A percentile compares a stretch with the other conserved stretches of the same genome.
Conservation (phyloP, 306 rosid species). For the Oxytropis ochrocephala region DNA sequence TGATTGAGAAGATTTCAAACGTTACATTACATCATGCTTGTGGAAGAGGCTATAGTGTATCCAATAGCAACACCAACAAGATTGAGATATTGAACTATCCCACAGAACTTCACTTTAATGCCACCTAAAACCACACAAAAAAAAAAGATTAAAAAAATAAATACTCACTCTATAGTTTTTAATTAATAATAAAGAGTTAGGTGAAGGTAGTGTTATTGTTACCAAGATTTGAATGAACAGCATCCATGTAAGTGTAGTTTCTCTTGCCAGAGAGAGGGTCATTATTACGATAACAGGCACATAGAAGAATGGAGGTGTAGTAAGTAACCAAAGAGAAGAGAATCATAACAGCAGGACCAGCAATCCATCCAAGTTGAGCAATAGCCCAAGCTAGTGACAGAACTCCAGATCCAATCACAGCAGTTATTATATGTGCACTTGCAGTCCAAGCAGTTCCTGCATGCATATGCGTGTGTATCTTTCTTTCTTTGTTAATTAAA, state of each 20-base stretch:
- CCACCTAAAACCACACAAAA: constrained; percentile 42
- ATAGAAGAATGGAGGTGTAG: constrained; percentile 68
- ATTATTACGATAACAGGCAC: constrained; percentile 66
- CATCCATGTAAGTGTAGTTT: constrained; percentile 82
- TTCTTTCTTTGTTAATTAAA: background rate
- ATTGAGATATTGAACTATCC: constrained; percentile 66
- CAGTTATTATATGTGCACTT: constrained; percentile 82
- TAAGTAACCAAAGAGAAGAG: constrained; percentile 73
- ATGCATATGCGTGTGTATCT: too few relatives aligned
- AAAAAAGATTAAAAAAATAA: background rate
- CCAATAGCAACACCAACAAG: constrained; percentile 74
- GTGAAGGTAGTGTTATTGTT: background rate
- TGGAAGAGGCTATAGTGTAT: constrained; percentile 71
- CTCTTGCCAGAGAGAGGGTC: constrained; percentile 69
- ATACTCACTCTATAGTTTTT: background rate
- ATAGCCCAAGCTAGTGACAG: constrained; percentile 74
- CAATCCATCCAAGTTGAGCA: constrained; percentile 93
- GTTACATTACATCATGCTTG: constrained; percentile 61
- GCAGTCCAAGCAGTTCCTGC: constrained; percentile 74
- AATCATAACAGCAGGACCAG: constrained; percentile 70
- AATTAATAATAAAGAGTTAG: too few relatives aligned
- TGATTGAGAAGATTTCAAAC: constrained; percentile 7
- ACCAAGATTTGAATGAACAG: constrained; percentile 68
- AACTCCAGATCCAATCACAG: constrained; percentile 88
- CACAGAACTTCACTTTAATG: constrained; percentile 57